Base-by-base conservation (phyloP, 768 basidiomycete species). In the Tricholomella constricta region DNA sequence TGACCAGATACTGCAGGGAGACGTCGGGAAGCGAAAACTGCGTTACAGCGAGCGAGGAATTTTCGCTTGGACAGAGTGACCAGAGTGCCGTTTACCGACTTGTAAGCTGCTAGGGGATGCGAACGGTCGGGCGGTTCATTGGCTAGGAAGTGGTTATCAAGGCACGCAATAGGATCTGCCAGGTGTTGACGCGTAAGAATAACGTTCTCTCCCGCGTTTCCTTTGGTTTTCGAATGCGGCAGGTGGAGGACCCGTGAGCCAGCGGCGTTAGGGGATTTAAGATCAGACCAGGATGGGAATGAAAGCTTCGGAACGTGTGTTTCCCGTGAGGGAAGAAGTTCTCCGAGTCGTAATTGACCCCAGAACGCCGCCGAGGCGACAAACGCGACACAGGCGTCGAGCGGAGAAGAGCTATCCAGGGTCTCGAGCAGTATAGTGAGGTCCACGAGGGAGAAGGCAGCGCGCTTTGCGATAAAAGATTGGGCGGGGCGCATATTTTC, bases 271-370 rank as follows among this genome's bases (percentile, higher is more conserved):
- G 42, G 23, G 3, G 5, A 6, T 2, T 6, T 11, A n/a, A 44
- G 17, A 26, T 44, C 23, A 27, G 22, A 27, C 42, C 42, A 44
- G 7, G 17, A 9, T 12, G 42, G 42, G 42, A 44, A 36, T 52
- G 32, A 20, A 26, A 14, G 37, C 17, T 34, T 47, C 32, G 19
- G n/a, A n/a, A n/a, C n/a, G n/a, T n/a, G n/a, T n/a, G n/a, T n/a
- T n/a, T n/a, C n/a, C n/a, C 14, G 51, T 36, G 17, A 23, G 17
- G 62, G 58, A 12, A 70, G 57, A 1, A 73, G 41, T 45, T 73
- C 69, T 1, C 72, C 72, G 0, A 72, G 54, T 3, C 69, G 58
- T 20, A 61, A 57, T 49, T 71, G 70, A 1, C 62, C 65, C 66
- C 68, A 72, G 54, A 71, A 69, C 15, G 70, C 29, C 62, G 3